phyloP scores from a whole-genome alignment of 1,284 basidiomycete species.

The Schizophyllum commune region DNA sequence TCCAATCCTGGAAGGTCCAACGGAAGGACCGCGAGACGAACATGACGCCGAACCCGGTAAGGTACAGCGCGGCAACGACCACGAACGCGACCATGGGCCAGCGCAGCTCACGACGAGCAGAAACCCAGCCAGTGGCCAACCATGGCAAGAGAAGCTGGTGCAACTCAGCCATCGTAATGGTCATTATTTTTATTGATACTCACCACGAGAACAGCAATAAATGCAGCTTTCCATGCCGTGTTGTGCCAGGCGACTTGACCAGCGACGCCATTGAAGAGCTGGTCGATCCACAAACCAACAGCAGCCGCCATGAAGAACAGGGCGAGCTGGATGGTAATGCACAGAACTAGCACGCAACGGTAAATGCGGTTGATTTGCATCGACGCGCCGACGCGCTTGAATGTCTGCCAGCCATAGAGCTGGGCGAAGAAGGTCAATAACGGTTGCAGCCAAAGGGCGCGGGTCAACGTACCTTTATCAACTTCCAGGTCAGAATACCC shows the following conservation, averaged over 20 bases:
- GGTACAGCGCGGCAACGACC: conserved; percentile 46
- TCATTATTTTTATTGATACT: conserved; percentile 18
- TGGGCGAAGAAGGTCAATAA: conserved; percentile 20
- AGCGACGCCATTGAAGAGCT: conserved; percentile 58
- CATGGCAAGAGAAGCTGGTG: conserved; percentile 58
- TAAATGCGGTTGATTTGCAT: conserved; percentile 66
- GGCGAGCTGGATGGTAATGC: conserved; percentile 66
- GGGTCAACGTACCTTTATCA: conserved; percentile 50
- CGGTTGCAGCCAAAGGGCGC: not conserved
- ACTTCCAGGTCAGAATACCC: conserved; percentile 59
- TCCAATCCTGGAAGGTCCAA: conserved; percentile 68
- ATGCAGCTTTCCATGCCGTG: conserved; percentile 45
- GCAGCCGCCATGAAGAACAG: conserved; percentile 69
- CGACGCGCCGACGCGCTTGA: conserved; percentile 77
- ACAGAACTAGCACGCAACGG: conserved; percentile 61
- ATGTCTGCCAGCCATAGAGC: conserved; percentile 78
- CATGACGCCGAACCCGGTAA: conserved; percentile 63
- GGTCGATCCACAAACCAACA: conserved; percentile 70
- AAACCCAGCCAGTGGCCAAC: conserved; percentile 66
- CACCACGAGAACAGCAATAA: conserved; percentile 52
- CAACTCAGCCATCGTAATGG: conserved; percentile 9
- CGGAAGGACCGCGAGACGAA: conserved; percentile 65
- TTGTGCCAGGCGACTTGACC: conserved; percentile 40
- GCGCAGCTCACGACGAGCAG: conserved; percentile 58
- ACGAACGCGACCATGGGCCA: conserved; percentile 57